These are phyloP conservation scores for Zymoseptoria ardabiliae DNA, from an alignment of 2,329 filamentous ascomycete species.

Conservation along the genomic window DNA sequence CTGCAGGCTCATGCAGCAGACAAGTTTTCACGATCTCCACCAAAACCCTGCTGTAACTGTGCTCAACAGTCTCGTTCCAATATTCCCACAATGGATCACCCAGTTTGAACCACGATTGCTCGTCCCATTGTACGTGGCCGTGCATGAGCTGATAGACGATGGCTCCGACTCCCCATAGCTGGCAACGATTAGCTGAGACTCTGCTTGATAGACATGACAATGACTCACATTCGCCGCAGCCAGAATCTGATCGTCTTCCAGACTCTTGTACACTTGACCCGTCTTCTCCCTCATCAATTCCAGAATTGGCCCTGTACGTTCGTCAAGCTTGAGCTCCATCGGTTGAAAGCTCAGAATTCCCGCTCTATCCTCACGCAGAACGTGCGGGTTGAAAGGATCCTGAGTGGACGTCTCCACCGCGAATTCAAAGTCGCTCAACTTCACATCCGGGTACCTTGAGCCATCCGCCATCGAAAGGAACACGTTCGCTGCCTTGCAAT, in stretches of 20 bases:
- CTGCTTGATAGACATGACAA: too few species aligned
- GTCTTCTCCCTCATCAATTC: too few species aligned
- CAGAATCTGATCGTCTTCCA: background rate
- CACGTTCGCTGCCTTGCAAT: background rate
- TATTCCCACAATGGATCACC: background rate
- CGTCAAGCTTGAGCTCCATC: background rate
- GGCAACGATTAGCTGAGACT: background rate
- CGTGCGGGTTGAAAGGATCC: background rate
- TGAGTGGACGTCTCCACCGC: background rate
- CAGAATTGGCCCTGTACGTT: background rate
- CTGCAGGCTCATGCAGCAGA: background rate
- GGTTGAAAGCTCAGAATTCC: background rate
- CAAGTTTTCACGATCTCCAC: background rate
- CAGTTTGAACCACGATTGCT: too few species aligned
- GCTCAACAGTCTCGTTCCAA: background rate
- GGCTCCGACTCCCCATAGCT: background rate
- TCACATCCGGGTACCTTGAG: background rate
- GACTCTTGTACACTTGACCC: background rate
- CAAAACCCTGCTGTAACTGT: background rate
- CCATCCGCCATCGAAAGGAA: background rate
- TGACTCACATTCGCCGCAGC: background rate
- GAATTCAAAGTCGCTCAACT: conserved; percentile 1
- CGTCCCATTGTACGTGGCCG: too few species aligned
- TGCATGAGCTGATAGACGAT: background rate
- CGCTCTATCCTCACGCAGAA: background rate